Percentiles rank a stretch among this genome's conserved stretches.
phyloP scores from a whole-genome alignment of 768 basidiomycete species.

The Suillus variegatus region DNA sequence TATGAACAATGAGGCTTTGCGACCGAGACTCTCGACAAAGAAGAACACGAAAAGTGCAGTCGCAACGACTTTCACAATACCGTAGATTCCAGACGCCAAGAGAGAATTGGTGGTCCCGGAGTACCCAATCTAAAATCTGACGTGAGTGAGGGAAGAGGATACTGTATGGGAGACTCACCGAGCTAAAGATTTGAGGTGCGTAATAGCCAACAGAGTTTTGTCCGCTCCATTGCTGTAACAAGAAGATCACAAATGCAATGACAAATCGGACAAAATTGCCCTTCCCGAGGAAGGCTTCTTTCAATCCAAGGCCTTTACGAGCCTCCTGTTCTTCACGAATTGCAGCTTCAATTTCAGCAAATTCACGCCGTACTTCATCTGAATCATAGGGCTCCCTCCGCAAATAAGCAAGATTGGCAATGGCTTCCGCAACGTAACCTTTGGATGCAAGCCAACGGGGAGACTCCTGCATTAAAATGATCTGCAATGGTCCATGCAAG shows the following conservation, averaged over 20 bases:
- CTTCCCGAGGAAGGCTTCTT: constrained; percentile 76
- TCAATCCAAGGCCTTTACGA: constrained; percentile 62
- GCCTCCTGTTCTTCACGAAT: constrained; percentile 72
- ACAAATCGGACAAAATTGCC: constrained; percentile 83
- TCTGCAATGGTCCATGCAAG: not conserved
- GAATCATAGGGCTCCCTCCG: constrained; percentile 47
- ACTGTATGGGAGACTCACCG: constrained; percentile 39
- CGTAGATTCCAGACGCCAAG: constrained; percentile 73
- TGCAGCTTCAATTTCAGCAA: constrained; percentile 82
- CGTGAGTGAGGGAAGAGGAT: not conserved
- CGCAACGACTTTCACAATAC: constrained; percentile 66
- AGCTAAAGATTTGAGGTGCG: constrained; percentile 71
- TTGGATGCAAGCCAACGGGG: constrained; percentile 76
- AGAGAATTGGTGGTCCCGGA: constrained; percentile 58
- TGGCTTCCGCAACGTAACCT: constrained; percentile 53
- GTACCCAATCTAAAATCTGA: constrained; percentile 58
- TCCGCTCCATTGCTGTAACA: constrained; percentile 82
- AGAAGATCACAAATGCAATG: constrained; percentile 81
- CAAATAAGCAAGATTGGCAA: constrained; percentile 63
- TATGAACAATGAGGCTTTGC: constrained; percentile 69
- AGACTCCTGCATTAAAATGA: constrained; percentile 55
- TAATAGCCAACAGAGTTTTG: constrained; percentile 84
- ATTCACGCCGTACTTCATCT: constrained; percentile 53
- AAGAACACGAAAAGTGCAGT: constrained; percentile 68
- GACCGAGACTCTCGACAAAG: constrained; percentile 67